Base-by-base conservation (phyloP, 2,329 filamentous ascomycete genomes). In the Stagonosporopsis rhizophila region DNA sequence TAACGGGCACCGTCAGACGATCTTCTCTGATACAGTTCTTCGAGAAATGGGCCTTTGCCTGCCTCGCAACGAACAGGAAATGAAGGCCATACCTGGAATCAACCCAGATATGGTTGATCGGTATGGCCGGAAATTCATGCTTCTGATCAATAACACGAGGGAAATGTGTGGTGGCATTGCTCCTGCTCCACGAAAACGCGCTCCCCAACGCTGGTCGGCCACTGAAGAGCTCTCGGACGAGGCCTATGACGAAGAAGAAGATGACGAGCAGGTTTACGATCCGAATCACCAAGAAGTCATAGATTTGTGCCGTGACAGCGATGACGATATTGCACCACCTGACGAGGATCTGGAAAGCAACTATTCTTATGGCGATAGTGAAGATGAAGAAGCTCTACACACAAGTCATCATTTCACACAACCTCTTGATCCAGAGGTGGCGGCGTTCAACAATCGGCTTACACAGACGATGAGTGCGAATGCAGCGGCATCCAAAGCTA, bases 1-100 rank as follows among this genome's bases (percentile, higher is more conserved):
- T 22, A 84, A 85, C 46, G 79, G 80, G 4, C 75, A 89, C 28
- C 82, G 85, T 8, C 79, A 80, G 20, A 81, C 83, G 4, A 81
- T 82, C 0, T 95, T 95, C 70, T 87, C 86, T 0, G 88, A 92
- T 58, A 81, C 81, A 20, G 82, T 91, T 14, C 82, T 92, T 46
- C 85, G 87, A 32, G 84, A 89, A 63, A 93, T 95, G 89, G 88
- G 85, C 12, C 85, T 92, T 45, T 76, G 81, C 30, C 89, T 89
- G 80, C 90, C 89, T 0, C 81, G 79, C 7, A 85, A 80, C 8
- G 67, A 85, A 9, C 82, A 84, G 15, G 79, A 86, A 54, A 89
- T 95, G 86, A 78, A 76, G 28, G 74, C 75, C 8, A 89, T 94
- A 44, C 81, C 82, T 0, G 84, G 83, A 9, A 88, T 93, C 55